These are phyloP conservation scores for Acaromyces ingoldii DNA, from an alignment of 1,284 basidiomycete species.

Conservation along the genomic window DNA sequence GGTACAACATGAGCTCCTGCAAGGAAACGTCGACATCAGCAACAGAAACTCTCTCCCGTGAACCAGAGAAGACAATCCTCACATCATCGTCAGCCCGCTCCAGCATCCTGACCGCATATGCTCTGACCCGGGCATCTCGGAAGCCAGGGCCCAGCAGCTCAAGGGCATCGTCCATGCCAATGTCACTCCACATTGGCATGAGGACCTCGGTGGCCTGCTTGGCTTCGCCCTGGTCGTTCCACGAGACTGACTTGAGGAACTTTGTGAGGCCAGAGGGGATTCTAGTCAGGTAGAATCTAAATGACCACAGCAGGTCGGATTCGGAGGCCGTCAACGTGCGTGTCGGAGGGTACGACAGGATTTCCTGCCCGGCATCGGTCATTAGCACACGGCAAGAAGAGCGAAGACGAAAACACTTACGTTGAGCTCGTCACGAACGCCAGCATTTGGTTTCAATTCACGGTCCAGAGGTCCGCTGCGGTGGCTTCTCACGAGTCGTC, in stretches of 20 bases:
- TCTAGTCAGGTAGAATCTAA: constrained; percentile 88
- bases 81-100: constrained; percentile 91
- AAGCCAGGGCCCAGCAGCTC: constrained; percentile 89
- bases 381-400: neutral
- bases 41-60: too few species aligned
- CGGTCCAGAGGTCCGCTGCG: constrained; percentile 88
- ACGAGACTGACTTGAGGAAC: constrained; percentile 95
- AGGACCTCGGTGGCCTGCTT: constrained; percentile 96
- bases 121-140: constrained; percentile 81
- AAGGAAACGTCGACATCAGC: too few species aligned
- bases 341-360: constrained; percentile 85
- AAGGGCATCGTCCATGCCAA: constrained; percentile 91
- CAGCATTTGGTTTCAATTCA: constrained; percentile 90
- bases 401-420: constrained; percentile 53
- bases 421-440: constrained; percentile 85
- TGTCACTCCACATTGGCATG: constrained; percentile 92
- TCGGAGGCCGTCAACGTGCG: constrained; percentile 81
- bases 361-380: constrained; percentile 42
- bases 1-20: constrained; percentile 84
- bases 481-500: constrained; percentile 87
- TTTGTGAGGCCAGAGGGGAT: constrained; percentile 88
- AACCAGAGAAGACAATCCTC: constrained; percentile 29
- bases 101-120: constrained; percentile 87
- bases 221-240: constrained; percentile 91
- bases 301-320: constrained; percentile 96